These are phyloP conservation scores for Lycium ferocissimum DNA, from an alignment of 257 asterid species.

Conservation along the genomic window DNA sequence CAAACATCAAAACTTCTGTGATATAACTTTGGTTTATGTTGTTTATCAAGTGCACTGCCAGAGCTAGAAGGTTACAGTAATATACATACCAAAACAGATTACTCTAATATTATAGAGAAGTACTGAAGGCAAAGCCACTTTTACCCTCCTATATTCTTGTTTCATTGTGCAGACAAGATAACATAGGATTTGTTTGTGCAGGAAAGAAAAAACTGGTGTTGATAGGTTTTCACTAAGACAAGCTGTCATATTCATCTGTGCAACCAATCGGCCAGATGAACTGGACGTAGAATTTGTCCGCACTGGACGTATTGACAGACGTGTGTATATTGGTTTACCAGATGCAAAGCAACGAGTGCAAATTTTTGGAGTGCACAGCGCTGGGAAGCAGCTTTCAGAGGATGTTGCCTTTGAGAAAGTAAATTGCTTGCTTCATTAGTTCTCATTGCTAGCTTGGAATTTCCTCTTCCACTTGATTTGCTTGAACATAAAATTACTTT, in stretches of 20 bases:
- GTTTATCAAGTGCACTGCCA: not conserved
- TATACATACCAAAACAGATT: not conserved
- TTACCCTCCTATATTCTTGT: not conserved
- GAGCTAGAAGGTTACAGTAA: not conserved
- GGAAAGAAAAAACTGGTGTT: slow-evolving; percentile 85
- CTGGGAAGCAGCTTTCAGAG: slow-evolving; percentile 82
- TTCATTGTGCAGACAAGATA: not conserved
- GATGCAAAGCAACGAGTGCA: slow-evolving; percentile 92
- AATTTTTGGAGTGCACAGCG: slow-evolving; percentile 95
- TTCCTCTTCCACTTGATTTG: slow-evolving; percentile 28
- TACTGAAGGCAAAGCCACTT: slow-evolving; percentile 15
- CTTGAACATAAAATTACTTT: slow-evolving; percentile 24
- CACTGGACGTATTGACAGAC: slow-evolving; percentile 95
- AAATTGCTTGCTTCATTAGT: slow-evolving; percentile 32
- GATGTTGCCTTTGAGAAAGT: slow-evolving; percentile 94
- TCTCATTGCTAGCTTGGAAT: slow-evolving; percentile 23
- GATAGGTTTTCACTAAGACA: slow-evolving; percentile 92
- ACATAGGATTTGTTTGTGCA: slow-evolving; percentile 39
- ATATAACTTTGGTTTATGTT: not conserved
- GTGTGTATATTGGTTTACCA: slow-evolving; percentile 92
- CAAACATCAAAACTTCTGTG: not conserved
- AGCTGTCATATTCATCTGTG: slow-evolving; percentile 93
- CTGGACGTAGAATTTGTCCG: slow-evolving; percentile 84
- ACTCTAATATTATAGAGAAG: not conserved
- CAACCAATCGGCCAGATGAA: slow-evolving; percentile 98